Base-by-base conservation (phyloP, 1,284 basidiomycete species). In the Hymenochaete sp. region DNA sequence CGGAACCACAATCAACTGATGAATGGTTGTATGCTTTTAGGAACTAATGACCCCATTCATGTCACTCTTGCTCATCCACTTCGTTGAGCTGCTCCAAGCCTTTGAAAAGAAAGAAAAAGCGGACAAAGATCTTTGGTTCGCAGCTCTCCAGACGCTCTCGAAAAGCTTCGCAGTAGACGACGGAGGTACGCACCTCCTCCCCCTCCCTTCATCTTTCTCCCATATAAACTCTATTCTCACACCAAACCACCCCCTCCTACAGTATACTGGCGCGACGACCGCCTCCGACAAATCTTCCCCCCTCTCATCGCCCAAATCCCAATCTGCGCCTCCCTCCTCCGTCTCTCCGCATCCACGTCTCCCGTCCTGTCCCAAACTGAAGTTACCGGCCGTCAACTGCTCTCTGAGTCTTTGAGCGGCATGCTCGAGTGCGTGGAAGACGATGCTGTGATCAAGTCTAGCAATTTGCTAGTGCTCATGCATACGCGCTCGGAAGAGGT, bases 41-140 rank as follows among this genome's bases (percentile, higher is more conserved):
- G 78, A 73, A 35, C 67, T 97, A 52, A 88, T 96, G 75, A 86
- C 82, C n/a, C 88, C 91, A 0, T 95, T 95, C 64, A 87, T 89
- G 72, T 72, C 79, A 7, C 80, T 81, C 60, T 62, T 93, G 21
- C 59, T 93, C 28, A 75, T 78, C 50, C 77, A 85, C 16, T 75
- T 86, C 41, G 64, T 78, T 29, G 79, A 85, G 42, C 61, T 81
- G 2, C 68, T 97, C 18, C 67, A 75, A 27, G 61, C 66, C 1
- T 84, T 73, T 53, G 54, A 56, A 51, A 62, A 58, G 6, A 57
- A 53, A 26, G 53, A 53, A 50, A 40, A 56, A 0, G 57, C 60
- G 10, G 59, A 73, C 42, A 54, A 60, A 3, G 55, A 57, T 0
- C 58, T 92, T 1, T 95, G 92, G 89, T 61, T 62, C 1, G 69